Base-by-base conservation (phyloP, 2,329 filamentous ascomycete genomes). In the Sporothrix brasiliensis region DNA sequence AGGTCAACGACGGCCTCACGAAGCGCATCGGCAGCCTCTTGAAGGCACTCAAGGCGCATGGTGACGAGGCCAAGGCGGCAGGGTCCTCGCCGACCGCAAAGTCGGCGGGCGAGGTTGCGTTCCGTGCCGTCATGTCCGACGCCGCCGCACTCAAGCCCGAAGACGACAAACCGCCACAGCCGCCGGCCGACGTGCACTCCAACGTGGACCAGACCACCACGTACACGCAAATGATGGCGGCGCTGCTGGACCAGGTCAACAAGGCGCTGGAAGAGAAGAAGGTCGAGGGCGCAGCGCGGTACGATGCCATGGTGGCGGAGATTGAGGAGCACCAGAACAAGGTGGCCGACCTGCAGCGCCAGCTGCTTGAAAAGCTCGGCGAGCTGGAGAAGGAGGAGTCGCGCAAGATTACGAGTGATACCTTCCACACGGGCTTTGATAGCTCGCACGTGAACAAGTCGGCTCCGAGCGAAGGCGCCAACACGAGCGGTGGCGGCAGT, bases 201-300 rank as follows among this genome's bases (percentile, higher is more conserved):
- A 85, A 92, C 52, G 89, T 91, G 75, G 87, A 91, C 78, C 89
- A 86, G 77, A 88, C 92, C 75, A 92, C 92, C 0, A 91, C 90
- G 16, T 99, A 97, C 78, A 95, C 93, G 52, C 93, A 96, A 83
- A 99, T 99, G 95, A 94, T 99, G 91, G 92, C 92, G n/a, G 89
- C 90, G n/a, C 81, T 99, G 76, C 87, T 98, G 24, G 95, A 99
- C 77, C 92, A 97, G 80, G 93, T 98, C 54, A 97, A 97, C 76
- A 85, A 88, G 80, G 89, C 92, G 67, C 84, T 97, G 49, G 92
- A 94, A 70, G 91, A 93, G 77, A 91, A 91, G 80, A 88, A 90
- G 72, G 83, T 87, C 0, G 71, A 71, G 47, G 69, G 70, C 50
- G 84, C 87, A 24, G 87, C 90, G 75, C 83, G 92, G 67, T 93